Evolutionary conservation across 1,284 basidiomycete genomes (phyloP).

Genomic region (Cryptococcus sp.): DNA sequence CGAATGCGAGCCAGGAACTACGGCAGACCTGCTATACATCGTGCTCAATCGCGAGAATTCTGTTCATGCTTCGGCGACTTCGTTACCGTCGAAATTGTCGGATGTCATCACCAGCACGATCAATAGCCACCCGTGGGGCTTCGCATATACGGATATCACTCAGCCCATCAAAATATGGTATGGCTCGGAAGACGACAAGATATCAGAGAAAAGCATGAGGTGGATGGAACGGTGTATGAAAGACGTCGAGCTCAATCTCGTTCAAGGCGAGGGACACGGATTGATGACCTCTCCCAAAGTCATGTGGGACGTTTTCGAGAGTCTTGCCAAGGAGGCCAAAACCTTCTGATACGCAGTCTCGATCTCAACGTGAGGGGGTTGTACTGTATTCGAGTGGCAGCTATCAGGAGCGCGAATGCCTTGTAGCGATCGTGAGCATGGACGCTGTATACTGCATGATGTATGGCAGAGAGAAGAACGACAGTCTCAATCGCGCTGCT

Average conservation of each 20-base stretch:
- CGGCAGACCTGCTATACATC: constrained; percentile 86
- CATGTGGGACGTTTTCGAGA: constrained; percentile 83
- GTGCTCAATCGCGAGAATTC: constrained; percentile 65
- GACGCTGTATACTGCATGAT: too few relatives aligned
- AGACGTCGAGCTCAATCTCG: constrained; percentile 65
- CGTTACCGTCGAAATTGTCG: too few relatives aligned
- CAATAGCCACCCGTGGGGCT: constrained; percentile 48
- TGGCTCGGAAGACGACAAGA: constrained; percentile 88
- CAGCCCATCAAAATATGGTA: constrained; percentile 88
- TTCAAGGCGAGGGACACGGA: constrained; percentile 84
- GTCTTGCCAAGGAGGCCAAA: constrained; percentile 49
- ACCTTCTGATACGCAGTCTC: too few relatives aligned
- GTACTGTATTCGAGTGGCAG: too few relatives aligned
- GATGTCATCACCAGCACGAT: too few relatives aligned
- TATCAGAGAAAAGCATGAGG: constrained; percentile 79
- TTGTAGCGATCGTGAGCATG: too few relatives aligned
- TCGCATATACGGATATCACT: constrained; percentile 64
- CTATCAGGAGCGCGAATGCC: too few relatives aligned
- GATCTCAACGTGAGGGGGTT: too few relatives aligned
- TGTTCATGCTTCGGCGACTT: too few relatives aligned
- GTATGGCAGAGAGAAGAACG: too few relatives aligned
- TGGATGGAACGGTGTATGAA: constrained; percentile 88
- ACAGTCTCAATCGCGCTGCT: too few relatives aligned
- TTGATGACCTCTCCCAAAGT: constrained; percentile 87
- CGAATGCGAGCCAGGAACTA: constrained; percentile 86